These are phyloP conservation scores for Fonsecaea multimorphosa DNA, from an alignment of 2,329 filamentous ascomycete genomes.

Conservation along the genomic window DNA sequence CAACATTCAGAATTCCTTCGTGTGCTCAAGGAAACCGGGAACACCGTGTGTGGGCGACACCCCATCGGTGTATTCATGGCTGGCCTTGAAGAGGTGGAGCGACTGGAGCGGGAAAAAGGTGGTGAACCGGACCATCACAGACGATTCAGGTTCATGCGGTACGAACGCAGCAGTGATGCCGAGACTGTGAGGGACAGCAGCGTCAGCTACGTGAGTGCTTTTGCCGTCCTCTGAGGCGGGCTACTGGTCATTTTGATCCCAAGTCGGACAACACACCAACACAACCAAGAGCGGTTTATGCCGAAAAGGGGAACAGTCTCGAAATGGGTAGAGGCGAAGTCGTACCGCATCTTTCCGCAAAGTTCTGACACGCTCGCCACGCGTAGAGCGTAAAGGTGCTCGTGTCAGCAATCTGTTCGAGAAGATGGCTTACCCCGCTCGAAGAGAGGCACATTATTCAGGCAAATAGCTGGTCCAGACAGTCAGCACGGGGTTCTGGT, in stretches of 20 bases:
- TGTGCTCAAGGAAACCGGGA: conserved; percentile 73
- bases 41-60: conserved; percentile 93
- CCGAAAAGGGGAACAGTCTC: background rate
- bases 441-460: background rate
- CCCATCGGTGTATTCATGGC: conserved; percentile 94
- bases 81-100: conserved; percentile 71
- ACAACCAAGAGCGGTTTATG: background rate
- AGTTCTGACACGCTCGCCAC: background rate
- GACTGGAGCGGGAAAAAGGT: conserved; percentile 46
- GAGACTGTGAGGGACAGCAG: conserved; percentile 74
- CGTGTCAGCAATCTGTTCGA: background rate
- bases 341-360: background rate
- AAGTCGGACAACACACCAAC: background rate
- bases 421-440: conserved; percentile 1
- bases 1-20: conserved; percentile 72
- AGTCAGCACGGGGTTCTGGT: background rate
- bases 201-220: conserved; percentile 94
- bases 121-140: conserved; percentile 41
- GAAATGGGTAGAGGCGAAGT: background rate
- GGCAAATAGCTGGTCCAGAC: background rate
- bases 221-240: conserved; percentile 71
- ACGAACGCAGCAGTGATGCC: conserved; percentile 83
- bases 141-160: conserved; percentile 79
- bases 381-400: background rate
- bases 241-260: background rate